Evolutionary conservation across 306 rosid genomes (phyloP).

Genomic region (Adenanthera pavonina): DNA sequence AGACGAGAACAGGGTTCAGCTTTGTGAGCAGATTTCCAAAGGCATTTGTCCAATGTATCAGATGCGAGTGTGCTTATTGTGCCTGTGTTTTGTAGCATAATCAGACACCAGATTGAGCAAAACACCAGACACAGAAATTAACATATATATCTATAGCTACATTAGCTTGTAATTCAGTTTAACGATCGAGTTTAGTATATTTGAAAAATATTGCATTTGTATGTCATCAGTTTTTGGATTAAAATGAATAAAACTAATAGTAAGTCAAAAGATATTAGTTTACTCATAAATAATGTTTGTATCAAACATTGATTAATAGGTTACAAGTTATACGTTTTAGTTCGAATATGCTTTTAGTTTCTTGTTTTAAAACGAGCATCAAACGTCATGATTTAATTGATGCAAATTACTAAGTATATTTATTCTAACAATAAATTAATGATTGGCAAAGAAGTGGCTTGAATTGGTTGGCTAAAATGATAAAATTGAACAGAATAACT

Average conservation of each 20-base stretch:
- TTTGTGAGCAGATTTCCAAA: conserved; percentile 24
- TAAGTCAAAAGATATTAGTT: too few species aligned
- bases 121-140: not conserved
- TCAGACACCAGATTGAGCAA: not conserved
- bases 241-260: too few species aligned
- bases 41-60: conserved; percentile 32
- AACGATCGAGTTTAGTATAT: too few species aligned
- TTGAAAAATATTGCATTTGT: too few species aligned
- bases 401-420: not conserved
- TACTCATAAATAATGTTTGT: too few species aligned
- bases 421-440: not conserved
- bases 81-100: conserved; percentile 8
- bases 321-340: not conserved
- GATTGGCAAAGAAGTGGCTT: not conserved
- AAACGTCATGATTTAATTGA: not conserved
- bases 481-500: not conserved
- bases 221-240: too few species aligned
- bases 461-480: not conserved
- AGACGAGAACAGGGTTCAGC: not conserved
- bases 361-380: not conserved
- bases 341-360: not conserved
- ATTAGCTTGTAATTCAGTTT: too few species aligned
- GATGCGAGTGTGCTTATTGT: conserved; percentile 25
- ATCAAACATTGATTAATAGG: too few species aligned
- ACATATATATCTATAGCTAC: too few species aligned